These are phyloP conservation scores for Moesziomyces antarcticus DNA, from an alignment of 1,284 basidiomycete species.

Conservation along the genomic window DNA sequence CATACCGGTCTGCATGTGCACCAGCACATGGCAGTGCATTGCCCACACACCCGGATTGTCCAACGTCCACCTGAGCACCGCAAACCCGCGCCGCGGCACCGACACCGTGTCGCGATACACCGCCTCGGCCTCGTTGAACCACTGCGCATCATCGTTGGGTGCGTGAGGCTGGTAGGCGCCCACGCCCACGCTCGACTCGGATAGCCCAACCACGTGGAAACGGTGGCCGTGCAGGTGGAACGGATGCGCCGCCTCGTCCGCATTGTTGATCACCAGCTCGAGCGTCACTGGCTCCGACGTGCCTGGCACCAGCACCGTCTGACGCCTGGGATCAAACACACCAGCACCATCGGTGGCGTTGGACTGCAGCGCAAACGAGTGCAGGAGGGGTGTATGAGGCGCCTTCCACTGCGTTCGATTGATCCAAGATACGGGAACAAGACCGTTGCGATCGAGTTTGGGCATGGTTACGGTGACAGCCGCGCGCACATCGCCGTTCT, in stretches of 20 bases:
- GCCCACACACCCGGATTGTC: constrained; percentile 51
- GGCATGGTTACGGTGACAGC: constrained; percentile 27
- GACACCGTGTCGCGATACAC: constrained; percentile 38
- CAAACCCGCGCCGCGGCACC: constrained; percentile 38
- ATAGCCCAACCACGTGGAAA: constrained; percentile 69
- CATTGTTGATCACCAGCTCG: constrained; percentile 61
- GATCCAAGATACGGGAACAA: constrained; percentile 34
- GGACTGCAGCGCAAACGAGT: constrained; percentile 17
- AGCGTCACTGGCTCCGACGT: constrained; percentile 24
- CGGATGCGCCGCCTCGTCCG: constrained; percentile 70
- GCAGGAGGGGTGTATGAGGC: constrained; percentile 13
- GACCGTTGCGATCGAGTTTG: constrained; percentile 15
- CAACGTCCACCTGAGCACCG: constrained; percentile 29
- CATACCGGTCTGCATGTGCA: constrained; percentile 42
- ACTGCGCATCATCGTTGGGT: no score
- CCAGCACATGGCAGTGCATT: constrained; percentile 47
- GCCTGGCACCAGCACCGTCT: no score
- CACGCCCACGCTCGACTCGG: constrained; percentile 18
- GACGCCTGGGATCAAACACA: no score
- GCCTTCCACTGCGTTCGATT: constrained; percentile 27
- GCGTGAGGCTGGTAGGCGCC: no score
- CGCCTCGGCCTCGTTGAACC: not conserved
- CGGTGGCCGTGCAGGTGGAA: constrained; percentile 70
- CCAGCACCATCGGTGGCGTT: not conserved
- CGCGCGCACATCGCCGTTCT: constrained; percentile 17